These are phyloP conservation scores for Rhizophora apiculata DNA, from an alignment of 345 rosid genomes.

Conservation along the genomic window DNA sequence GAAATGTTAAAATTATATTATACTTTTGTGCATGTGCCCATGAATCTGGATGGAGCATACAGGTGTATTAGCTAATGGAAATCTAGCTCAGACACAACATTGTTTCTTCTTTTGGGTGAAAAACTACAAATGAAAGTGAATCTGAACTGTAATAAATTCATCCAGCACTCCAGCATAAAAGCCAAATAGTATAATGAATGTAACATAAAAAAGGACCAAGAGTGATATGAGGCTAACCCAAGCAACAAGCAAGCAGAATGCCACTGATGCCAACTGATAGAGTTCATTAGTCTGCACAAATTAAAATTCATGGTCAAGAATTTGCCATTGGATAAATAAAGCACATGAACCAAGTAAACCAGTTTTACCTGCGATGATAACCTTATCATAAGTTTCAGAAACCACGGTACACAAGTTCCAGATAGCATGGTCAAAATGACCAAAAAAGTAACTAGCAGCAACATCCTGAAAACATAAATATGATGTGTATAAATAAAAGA, in stretches of 20 bases:
- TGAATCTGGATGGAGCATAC: constrained; percentile 40
- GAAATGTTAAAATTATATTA: constrained; percentile 33
- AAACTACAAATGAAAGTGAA: neutral
- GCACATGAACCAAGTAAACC: neutral
- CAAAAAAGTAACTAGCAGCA: constrained; percentile 65
- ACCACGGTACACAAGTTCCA: constrained; percentile 84
- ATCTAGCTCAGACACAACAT: neutral
- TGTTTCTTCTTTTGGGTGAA: neutral
- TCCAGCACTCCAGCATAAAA: neutral
- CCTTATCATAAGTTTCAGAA: constrained; percentile 81
- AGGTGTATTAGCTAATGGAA: neutral
- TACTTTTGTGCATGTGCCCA: constrained; percentile 49
- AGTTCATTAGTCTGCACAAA: constrained; percentile 88
- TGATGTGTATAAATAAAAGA: neutral
- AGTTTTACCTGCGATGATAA: constrained; percentile 65
- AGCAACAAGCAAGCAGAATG: constrained; percentile 98
- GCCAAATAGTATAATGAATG: neutral
- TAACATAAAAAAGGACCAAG: constrained; percentile 10
- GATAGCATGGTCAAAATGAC: constrained; percentile 58
- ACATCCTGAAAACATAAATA: constrained; percentile 46
- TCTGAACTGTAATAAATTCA: neutral
- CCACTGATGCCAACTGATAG: constrained; percentile 91
- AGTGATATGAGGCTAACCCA: constrained; percentile 63
- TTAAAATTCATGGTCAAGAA: constrained; percentile 9
- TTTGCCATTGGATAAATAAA: constrained; percentile 11